phyloP scores from a whole-genome alignment of 441 rosid species.

The Flueggea neowawraea region DNA sequence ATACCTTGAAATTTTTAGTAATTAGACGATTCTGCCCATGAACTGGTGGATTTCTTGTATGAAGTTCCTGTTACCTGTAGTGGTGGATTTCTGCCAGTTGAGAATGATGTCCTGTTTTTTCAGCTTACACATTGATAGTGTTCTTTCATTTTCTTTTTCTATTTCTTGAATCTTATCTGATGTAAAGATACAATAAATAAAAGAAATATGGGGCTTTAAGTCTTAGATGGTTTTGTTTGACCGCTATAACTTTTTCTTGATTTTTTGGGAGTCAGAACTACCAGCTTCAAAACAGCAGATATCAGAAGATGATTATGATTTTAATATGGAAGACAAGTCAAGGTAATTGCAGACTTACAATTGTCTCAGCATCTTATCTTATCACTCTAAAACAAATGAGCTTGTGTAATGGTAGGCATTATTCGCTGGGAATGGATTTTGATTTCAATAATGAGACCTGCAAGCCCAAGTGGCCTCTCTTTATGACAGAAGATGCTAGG shows the following conservation, averaged over 20 bases:
- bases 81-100: no score
- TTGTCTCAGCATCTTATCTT: background rate
- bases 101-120: no score
- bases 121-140: no score
- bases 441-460: slow-evolving; percentile 26
- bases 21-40: no score
- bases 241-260: slow-evolving; percentile 6
- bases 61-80: no score
- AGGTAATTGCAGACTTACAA: background rate
- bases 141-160: background rate
- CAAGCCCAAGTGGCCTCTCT: slow-evolving; percentile 36
- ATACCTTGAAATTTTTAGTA: no score
- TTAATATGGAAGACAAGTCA: slow-evolving; percentile 2
- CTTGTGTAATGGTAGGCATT: slow-evolving; percentile 24
- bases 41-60: no score
- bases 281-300: slow-evolving; percentile 31
- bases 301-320: slow-evolving; percentile 28
- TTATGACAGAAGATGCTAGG: slow-evolving; percentile 36
- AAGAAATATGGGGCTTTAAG: background rate
- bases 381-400: background rate
- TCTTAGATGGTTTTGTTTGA: slow-evolving; percentile 6
- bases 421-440: slow-evolving; percentile 9
- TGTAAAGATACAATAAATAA: background rate
- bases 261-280: slow-evolving; percentile 31
- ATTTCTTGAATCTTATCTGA: background rate